Evolutionary conservation across 805 yeast species (phyloP).

Genomic region (Saccharomycopsis sp.): DNA sequence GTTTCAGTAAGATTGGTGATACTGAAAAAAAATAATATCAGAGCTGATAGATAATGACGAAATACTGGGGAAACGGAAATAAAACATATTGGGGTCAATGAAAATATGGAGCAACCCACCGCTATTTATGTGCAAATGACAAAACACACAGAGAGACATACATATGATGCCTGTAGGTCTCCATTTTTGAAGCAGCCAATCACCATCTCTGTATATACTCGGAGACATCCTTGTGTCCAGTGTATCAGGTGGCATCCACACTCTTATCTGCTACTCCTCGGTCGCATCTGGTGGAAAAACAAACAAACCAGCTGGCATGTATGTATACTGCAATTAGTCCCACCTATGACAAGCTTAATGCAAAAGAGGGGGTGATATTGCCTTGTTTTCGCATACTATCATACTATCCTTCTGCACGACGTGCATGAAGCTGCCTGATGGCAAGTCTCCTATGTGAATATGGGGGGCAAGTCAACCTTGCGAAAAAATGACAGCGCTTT

Average conservation of each 20-base stretch:
- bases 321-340: not conserved
- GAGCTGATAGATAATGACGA: too few species aligned
- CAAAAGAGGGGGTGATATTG: not conserved
- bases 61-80: too few species aligned
- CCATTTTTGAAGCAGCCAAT: not conserved
- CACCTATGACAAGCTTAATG: too few species aligned
- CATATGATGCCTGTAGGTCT: too few species aligned
- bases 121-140: not conserved
- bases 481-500: not conserved
- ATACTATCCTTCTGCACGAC: not conserved
- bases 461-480: not conserved
- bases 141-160: not conserved
- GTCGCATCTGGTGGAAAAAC: not conserved
- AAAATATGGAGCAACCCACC: too few species aligned
- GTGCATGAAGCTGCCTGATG: not conserved
- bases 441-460: not conserved
- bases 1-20: too few species aligned
- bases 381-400: not conserved
- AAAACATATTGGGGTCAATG: too few species aligned
- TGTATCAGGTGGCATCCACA: not conserved
- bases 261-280: not conserved
- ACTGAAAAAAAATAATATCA: too few species aligned
- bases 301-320: not conserved
- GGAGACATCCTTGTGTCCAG: not conserved
- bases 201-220: not conserved